Evolutionary conservation across 108 stramenopile genomes (phyloP), one percentile per base, ranked within the genome.

Genomic region (Discostella stelligeroides): DNA sequence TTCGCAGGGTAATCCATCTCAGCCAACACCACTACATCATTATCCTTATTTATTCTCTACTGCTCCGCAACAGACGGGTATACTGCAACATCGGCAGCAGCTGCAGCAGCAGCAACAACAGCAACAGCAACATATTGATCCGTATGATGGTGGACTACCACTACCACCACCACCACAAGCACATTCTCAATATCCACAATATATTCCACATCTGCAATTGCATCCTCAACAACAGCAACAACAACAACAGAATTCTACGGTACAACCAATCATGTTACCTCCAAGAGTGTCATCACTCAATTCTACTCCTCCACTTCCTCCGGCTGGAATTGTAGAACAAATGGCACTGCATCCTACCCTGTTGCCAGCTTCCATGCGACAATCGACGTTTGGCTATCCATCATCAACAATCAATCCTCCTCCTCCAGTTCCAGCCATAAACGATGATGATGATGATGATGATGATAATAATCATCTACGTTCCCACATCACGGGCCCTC

Each of bases 141-240:
- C 34, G 34, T 34, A 5, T 6, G 3, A 34, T 6, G 6, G 34
- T 5, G 34, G 34, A 34, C 34, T 6, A 34, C 34, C 34, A 6
- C 34, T 56, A 34, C 55, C 18, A 56, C 34, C 12, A 30, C n/a
- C n/a, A n/a, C n/a, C n/a, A n/a, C n/a, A n/a, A n/a, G n/a, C 41
- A 61, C 38, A 41, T 41, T 40, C 60, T 8, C 60, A 61, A 42
- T 40, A 42, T 27, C 20, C 24, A 61, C 20, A 61, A 13, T 42
- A 66, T 1, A 53, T 24, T 41, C n/a, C 47, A 55, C 40, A 66
- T 13, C 21, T 37, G 41, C 53, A 66, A 15, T 42, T 17, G 40
- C 38, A 55, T 54, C 53, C 39, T 40, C 54, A 66, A 0, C 66
- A 66, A 28, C 39, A 53, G 7, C 51, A 66, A 38, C 54, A 66